These are phyloP conservation scores for Sporothrix phasma DNA, from an alignment of 2,329 filamentous ascomycete species.

Conservation along the genomic window DNA sequence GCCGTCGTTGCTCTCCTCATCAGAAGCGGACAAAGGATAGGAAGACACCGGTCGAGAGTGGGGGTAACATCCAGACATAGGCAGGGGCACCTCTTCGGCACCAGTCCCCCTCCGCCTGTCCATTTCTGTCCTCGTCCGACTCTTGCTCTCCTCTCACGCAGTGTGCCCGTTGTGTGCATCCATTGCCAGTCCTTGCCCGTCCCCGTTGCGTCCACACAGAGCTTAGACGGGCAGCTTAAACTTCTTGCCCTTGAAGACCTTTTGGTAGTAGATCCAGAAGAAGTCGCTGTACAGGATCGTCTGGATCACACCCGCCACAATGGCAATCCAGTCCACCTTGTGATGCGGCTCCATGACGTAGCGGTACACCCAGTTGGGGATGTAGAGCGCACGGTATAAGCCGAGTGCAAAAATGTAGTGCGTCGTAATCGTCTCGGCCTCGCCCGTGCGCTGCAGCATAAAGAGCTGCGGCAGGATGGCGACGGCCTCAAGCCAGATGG, in stretches of 20 bases:
- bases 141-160: neutral
- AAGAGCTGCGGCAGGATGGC: constrained; percentile 96
- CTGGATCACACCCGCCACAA: constrained; percentile 82
- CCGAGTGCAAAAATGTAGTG: constrained; percentile 95
- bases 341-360: constrained; percentile 66
- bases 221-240: constrained; percentile 74
- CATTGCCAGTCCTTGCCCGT: neutral
- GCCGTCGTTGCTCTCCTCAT: neutral
- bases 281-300: constrained; percentile 97
- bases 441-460: constrained; percentile 93
- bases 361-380: constrained; percentile 96
- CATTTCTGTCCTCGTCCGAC: neutral
- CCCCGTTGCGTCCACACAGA: neutral
- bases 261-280: constrained; percentile 99
- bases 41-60: neutral
- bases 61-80: neutral
- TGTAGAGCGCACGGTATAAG: constrained; percentile 85
- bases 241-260: constrained; percentile 82
- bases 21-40: neutral
- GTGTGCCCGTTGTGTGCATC: neutral
- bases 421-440: constrained; percentile 98
- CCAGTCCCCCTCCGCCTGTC: neutral
- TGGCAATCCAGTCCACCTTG: constrained; percentile 73
- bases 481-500: constrained; percentile 94
- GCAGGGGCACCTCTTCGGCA: neutral